phyloP scores from a whole-genome alignment of 805 yeast species.

The Yarrowia sp. region DNA sequence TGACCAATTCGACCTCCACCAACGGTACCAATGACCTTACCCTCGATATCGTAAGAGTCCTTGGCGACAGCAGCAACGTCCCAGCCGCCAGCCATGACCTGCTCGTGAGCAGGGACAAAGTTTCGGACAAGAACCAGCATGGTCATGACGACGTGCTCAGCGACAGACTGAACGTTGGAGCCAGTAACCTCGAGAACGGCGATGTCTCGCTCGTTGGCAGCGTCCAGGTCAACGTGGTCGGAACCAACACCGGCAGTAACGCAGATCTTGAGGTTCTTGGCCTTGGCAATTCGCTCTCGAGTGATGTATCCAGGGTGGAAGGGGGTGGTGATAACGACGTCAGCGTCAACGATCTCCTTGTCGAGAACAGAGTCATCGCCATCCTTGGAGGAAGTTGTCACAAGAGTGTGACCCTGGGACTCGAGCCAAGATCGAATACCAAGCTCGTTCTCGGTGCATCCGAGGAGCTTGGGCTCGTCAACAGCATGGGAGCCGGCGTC shows the following conservation, averaged over 20 bases:
- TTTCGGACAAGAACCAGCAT: slow-evolving; percentile 69
- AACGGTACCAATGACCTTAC: slow-evolving; percentile 64
- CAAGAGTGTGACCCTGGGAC: slow-evolving; percentile 61
- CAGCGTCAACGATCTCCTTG: slow-evolving; percentile 65
- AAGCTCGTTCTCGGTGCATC: slow-evolving; percentile 66
- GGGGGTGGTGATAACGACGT: slow-evolving; percentile 48
- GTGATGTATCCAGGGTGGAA: slow-evolving; percentile 3
- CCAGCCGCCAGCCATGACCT: slow-evolving; percentile 62
- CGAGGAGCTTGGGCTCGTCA: slow-evolving; percentile 60
- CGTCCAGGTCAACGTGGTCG: slow-evolving; percentile 66
- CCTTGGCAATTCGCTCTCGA: slow-evolving; percentile 54
- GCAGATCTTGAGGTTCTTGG: slow-evolving; percentile 61
- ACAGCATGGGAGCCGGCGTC: slow-evolving; percentile 46
- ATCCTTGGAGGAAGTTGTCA: slow-evolving; percentile 68
- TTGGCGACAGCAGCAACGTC: slow-evolving; percentile 75
- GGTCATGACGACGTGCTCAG: slow-evolving; percentile 76
- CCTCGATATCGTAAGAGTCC: slow-evolving; percentile 72
- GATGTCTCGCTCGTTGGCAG: slow-evolving; percentile 58
- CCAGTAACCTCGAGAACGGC: slow-evolving; percentile 81
- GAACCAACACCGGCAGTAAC: slow-evolving; percentile 82
- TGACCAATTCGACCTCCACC: slow-evolving; percentile 83
- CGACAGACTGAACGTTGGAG: slow-evolving; percentile 74
- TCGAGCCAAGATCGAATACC: slow-evolving; percentile 62
- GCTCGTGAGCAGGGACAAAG: slow-evolving; percentile 76
- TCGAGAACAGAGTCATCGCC: slow-evolving; percentile 48